phyloP scores from a whole-genome alignment of 345 rosid species.

The Carallia brachiata region DNA sequence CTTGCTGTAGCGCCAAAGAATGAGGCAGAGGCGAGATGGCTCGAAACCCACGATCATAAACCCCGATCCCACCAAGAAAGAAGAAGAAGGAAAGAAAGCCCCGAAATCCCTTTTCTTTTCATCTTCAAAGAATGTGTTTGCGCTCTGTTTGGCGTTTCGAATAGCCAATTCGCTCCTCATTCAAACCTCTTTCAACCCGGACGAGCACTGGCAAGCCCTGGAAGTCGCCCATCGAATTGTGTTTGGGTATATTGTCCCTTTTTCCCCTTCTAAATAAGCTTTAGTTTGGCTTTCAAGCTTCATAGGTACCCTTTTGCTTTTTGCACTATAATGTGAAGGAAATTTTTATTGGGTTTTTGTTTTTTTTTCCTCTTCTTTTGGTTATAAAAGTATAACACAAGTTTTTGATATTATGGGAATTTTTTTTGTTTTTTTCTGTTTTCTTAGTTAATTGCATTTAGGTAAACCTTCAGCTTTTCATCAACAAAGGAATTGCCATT shows the following conservation, averaged over 20 bases:
- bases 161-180: conserved; percentile 63
- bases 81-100: conserved; percentile 11
- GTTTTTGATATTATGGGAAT: too few species aligned
- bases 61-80: conserved; percentile 1
- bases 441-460: too few species aligned
- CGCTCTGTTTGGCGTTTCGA: conserved; percentile 55
- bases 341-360: too few species aligned
- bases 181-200: conserved; percentile 89
- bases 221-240: conserved; percentile 78
- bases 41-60: not conserved
- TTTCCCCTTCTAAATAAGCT: too few species aligned
- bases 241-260: conserved; percentile 54
- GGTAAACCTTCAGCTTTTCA: too few species aligned
- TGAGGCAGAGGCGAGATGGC: conserved; percentile 35
- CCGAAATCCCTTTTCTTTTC: conserved; percentile 7
- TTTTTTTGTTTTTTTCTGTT: too few species aligned
- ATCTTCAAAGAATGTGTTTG: conserved; percentile 42
- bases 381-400: too few species aligned
- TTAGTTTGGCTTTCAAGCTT: too few species aligned
- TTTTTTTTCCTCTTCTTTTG: too few species aligned
- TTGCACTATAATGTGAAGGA: too few species aligned
- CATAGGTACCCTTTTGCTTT: too few species aligned
- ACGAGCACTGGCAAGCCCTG: conserved; percentile 94
- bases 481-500: too few species aligned
- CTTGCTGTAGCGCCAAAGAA: not conserved